These are phyloP conservation scores for Alloteropsis semialata DNA, from an alignment of 176 grass and related monocot species.

Conservation along the genomic window DNA sequence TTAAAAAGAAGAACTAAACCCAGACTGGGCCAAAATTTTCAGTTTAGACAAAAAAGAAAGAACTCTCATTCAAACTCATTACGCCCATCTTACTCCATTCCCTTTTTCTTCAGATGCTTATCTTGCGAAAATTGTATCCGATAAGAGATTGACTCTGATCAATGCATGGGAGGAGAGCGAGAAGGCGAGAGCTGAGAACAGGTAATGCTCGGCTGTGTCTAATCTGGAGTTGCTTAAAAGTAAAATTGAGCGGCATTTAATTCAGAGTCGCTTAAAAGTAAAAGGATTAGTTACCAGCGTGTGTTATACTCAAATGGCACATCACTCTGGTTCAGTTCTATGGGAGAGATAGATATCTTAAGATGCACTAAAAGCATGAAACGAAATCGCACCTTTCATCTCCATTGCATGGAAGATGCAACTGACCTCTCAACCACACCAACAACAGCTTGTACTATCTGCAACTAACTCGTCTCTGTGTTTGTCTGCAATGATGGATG, in stretches of 20 bases:
- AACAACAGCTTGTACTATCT: background rate
- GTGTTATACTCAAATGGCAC: conserved; percentile 10
- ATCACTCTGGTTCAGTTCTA: background rate
- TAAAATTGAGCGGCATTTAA: background rate
- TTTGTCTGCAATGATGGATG: background rate
- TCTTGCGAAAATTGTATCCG: conserved; percentile 49
- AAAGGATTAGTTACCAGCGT: background rate
- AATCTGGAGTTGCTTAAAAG: conserved; percentile 27
- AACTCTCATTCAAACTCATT: background rate
- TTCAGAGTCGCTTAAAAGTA: conserved; percentile 24
- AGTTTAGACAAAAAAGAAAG: background rate
- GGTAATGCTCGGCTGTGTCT: conserved; percentile 20
- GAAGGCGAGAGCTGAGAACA: conserved; percentile 68
- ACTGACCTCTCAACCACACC: conserved; percentile 20
- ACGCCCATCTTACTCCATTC: background rate
- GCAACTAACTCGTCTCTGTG: background rate
- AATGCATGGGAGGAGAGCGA: conserved; percentile 68
- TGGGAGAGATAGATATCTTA: conserved; percentile 25
- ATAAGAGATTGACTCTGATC: conserved; percentile 61
- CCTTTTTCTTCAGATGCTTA: conserved; percentile 37
- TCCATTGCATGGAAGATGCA: background rate
- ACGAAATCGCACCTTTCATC: conserved; percentile 21
- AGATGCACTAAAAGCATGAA: conserved; percentile 27
- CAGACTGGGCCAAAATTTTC: background rate
- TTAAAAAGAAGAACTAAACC: no score